Base-by-base conservation (phyloP, 805 yeast genomes). In the Candida manassasensis region DNA sequence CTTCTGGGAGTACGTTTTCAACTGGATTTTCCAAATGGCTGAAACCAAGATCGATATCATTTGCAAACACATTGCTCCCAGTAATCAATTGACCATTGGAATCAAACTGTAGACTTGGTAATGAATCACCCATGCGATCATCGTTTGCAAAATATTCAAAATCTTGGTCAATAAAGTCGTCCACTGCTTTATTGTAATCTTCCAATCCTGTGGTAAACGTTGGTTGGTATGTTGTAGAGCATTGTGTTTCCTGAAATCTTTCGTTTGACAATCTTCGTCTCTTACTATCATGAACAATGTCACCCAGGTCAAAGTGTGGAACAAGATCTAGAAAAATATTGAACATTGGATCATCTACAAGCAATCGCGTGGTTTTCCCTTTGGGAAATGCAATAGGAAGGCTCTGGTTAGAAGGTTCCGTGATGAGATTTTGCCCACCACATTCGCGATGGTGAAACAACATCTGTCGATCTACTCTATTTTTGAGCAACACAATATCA, bases 301-400 rank as follows among this genome's bases (percentile, higher is more conserved):
- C 39, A 15, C 27, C 33, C 1, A 34, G 11, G 18, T 42, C 44
- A 11, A 32, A 41, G 1, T 40, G 39, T 0, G 43, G 45, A 3
- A 44, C 40, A 15, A 60, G 50, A 26, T 59, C 59, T 6, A 39
- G 19, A 2, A 43, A 42, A n/a, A 61, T 45, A 28, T 52, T 40
- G 32, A 62, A 62, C 8, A 35, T 26, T 0, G 53, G 51, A 42
- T 60, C 65, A 34, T 13, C 27, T 6, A 49, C 32, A 14, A 41
- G 44, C n/a, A 21, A n/a, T n/a, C 27, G 38, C 9, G 17, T 14
- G 19, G 10, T 25, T n/a, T 15, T 27, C n/a, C 19, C 6, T 27
- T 29, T 32, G 13, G 13, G 12, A 9, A 21, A 11, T 26, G 12
- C 6, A 41, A 34, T n/a, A 10, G 15, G 9, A 7, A 15, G 10